A percentile compares a stretch with the other conserved stretches of the same genome.
phyloP scores from a whole-genome alignment of 108 stramenopile species.

The Aurantiochytrium sp. region DNA sequence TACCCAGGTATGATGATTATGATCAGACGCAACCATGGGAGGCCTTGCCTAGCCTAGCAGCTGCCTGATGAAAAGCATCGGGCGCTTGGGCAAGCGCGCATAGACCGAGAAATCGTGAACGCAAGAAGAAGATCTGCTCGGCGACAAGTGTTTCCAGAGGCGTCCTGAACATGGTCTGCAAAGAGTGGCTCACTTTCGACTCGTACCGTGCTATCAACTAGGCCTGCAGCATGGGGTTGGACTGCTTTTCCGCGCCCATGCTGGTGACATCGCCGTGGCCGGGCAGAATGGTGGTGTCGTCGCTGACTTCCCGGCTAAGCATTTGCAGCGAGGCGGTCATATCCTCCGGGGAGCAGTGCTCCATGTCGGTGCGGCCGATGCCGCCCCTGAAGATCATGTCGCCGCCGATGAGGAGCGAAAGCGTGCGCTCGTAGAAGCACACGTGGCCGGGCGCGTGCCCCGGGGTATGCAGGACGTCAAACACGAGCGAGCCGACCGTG shows the following conservation, averaged over 20 bases:
- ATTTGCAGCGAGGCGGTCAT: neutral
- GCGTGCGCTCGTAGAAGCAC: neutral
- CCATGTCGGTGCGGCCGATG: neutral
- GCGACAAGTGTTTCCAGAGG: no score
- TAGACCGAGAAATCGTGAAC: no score
- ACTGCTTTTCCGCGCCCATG: neutral
- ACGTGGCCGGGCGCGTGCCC: conserved; percentile 13
- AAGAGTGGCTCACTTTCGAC: no score
- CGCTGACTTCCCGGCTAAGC: neutral
- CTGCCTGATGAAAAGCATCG: no score
- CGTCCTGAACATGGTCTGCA: no score
- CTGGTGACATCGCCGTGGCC: neutral
- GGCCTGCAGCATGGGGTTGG: no score
- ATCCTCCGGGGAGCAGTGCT: neutral
- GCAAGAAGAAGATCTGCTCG: no score
- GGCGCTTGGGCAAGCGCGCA: no score
- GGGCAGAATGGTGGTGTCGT: neutral
- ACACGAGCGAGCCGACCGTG: neutral
- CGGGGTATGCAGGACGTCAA: neutral
- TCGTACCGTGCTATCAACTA: no score
- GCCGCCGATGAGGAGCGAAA: neutral
- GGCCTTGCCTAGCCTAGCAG: no score
- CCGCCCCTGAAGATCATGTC: neutral
- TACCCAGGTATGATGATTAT: no score
- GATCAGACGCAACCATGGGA: no score